Conservation (phyloP, 805 yeast genomes). For the Pichia cephalocereana region DNA sequence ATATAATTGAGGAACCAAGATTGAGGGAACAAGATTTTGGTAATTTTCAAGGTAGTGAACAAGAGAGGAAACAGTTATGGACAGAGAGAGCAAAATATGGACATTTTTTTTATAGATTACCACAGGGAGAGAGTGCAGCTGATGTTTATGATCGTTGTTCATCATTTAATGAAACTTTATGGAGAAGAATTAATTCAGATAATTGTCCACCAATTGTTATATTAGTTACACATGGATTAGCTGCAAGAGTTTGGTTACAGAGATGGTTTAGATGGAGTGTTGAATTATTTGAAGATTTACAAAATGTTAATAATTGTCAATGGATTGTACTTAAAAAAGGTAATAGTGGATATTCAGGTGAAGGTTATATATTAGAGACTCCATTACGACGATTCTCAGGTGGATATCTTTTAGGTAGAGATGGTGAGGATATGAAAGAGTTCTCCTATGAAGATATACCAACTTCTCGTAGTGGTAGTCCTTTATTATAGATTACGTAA, state of each 20-base stretch:
- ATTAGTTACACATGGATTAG: slow-evolving; percentile 86
- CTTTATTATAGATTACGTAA: too few species aligned
- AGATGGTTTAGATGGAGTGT: slow-evolving; percentile 93
- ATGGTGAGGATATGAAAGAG: background rate
- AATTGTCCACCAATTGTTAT: slow-evolving; percentile 76
- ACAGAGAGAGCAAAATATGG: slow-evolving; percentile 82
- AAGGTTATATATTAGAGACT: slow-evolving; percentile 16
- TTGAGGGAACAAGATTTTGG: slow-evolving; percentile 95
- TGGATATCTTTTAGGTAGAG: background rate
- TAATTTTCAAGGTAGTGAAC: slow-evolving; percentile 71
- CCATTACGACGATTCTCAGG: background rate
- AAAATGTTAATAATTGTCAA: slow-evolving; percentile 79
- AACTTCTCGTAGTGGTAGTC: too few species aligned
- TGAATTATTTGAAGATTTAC: slow-evolving; percentile 76
- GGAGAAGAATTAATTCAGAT: slow-evolving; percentile 63
- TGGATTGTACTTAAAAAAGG: slow-evolving; percentile 32
- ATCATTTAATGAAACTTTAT: slow-evolving; percentile 79
- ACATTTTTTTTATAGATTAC: slow-evolving; percentile 79
- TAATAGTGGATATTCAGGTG: slow-evolving; percentile 7
- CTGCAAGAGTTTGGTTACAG: slow-evolving; percentile 89
- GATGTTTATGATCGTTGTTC: slow-evolving; percentile 90
- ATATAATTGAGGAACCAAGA: slow-evolving; percentile 76
- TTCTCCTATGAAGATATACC: background rate
- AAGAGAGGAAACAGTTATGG: slow-evolving; percentile 77
- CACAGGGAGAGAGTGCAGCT: slow-evolving; percentile 93